phyloP scores from a whole-genome alignment of 176 grass and related monocot genomes.

The Otatea glauca region DNA sequence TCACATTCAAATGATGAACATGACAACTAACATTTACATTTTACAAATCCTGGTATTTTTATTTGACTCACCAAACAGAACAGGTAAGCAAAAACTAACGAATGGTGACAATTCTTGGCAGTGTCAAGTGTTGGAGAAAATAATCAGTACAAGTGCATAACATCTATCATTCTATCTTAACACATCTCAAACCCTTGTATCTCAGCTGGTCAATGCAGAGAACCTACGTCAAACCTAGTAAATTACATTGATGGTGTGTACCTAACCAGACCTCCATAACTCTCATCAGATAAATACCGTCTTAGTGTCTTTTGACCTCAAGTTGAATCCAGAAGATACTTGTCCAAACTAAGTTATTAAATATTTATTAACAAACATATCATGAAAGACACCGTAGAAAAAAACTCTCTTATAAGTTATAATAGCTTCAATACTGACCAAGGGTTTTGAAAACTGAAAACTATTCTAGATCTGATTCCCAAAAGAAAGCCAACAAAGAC shows the following conservation, averaged over 20 bases:
- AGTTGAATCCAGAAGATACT: background rate
- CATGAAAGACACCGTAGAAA: background rate
- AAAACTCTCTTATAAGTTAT: background rate
- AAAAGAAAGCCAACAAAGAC: background rate
- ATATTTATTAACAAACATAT: constrained; percentile 23
- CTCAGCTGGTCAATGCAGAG: constrained; percentile 5
- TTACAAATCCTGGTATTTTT: background rate
- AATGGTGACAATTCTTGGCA: constrained; percentile 6
- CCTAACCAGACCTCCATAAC: background rate
- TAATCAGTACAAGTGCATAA: background rate
- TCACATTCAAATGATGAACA: background rate
- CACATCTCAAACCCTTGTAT: background rate
- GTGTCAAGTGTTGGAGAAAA: background rate
- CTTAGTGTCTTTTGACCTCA: constrained; percentile 7
- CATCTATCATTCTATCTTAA: background rate
- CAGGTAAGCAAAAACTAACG: background rate
- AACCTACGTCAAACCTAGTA: background rate
- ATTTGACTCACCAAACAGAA: background rate
- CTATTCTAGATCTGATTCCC: background rate
- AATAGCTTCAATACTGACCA: constrained; percentile 15
- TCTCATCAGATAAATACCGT: background rate
- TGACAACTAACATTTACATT: background rate
- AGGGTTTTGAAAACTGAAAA: constrained; percentile 3
- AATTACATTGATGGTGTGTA: background rate
- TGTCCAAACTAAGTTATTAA: constrained; percentile 22